Base-by-base conservation (phyloP, 1,284 basidiomycete species). In the Melanopsichium pennsylvanicum region DNA sequence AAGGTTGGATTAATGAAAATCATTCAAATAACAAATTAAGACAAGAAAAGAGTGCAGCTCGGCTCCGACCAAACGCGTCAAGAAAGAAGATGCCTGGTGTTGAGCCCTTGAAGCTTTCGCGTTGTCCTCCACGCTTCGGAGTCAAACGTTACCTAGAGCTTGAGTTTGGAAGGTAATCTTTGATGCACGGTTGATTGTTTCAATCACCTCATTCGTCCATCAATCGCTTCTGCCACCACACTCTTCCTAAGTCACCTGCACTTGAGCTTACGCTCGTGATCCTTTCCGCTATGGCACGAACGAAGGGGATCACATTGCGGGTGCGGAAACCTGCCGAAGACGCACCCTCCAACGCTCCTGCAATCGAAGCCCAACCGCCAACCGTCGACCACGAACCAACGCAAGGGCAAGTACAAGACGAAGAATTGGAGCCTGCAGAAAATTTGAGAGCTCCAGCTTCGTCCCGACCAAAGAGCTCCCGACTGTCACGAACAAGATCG, bases 291-390 rank as follows among this genome's bases (percentile, higher is more conserved):
- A 68, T 68, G 64, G 64, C 64, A 5, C 34, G 64, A 22, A 68
- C 64, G 13, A 68, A 68, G 35, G 56, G 60, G 3, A 70, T 70
- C 56, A 64, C 60, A 4, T 39, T 70, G 25, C 48, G 56, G 37
- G 56, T 70, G 5, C 67, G 67, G 42, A 63, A 62, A 38, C 31
- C 27, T 10, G 35, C 34, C 21, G 48, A 56, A 8, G 57, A 56
- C 31, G 45, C 43, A 32, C 13, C 39, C 16, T 9, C 27, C n/a
- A n/a, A 37, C 19, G 32, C 42, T 4, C 18, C 33, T 18, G 43
- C 36, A 43, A 16, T 32, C 32, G 16, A 26, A 22, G 21, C 18
- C 21, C 46, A 42, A 29, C 21, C 39, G 13, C 9, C 36, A 19
- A 22, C 38, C 27, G 36, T 22, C 21, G 33, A 52, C 15, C 21